Evolutionary conservation across 176 grass and related monocot species (phyloP).

Genomic region (Thinopyrum elongatum): DNA sequence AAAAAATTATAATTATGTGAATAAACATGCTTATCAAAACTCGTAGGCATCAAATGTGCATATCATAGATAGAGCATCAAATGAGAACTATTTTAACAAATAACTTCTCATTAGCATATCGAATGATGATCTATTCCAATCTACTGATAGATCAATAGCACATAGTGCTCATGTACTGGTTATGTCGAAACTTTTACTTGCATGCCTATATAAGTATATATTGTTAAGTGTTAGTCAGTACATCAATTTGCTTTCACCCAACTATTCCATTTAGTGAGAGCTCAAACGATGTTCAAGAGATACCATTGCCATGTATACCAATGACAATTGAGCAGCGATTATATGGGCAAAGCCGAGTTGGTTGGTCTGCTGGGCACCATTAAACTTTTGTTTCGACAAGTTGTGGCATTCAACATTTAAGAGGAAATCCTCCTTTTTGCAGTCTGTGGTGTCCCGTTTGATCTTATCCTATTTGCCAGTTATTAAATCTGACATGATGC

Average conservation of each 20-base stretch:
- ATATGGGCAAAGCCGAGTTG: not conserved
- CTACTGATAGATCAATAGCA: not conserved
- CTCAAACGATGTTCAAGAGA: not conserved
- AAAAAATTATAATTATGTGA: not conserved
- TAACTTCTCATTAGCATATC: not conserved
- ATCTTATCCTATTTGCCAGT: not conserved
- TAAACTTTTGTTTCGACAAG: not conserved
- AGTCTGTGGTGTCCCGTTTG: not conserved
- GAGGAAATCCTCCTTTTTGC: not conserved
- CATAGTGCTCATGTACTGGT: not conserved
- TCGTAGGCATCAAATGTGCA: not conserved
- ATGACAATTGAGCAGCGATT: not conserved
- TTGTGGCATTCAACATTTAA: not conserved
- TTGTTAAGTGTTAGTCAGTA: not conserved
- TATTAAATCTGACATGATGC: constrained; percentile 26
- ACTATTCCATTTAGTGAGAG: not conserved
- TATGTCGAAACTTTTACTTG: not conserved
- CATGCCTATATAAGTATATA: not conserved
- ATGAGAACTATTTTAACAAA: not conserved
- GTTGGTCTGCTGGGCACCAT: not conserved
- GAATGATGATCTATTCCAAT: not conserved
- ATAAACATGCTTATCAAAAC: not conserved
- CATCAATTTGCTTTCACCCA: not conserved
- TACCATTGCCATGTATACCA: not conserved
- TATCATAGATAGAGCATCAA: not conserved